Base-by-base conservation (phyloP, 305 asterid genomes). In the Fraxinus greggii region DNA sequence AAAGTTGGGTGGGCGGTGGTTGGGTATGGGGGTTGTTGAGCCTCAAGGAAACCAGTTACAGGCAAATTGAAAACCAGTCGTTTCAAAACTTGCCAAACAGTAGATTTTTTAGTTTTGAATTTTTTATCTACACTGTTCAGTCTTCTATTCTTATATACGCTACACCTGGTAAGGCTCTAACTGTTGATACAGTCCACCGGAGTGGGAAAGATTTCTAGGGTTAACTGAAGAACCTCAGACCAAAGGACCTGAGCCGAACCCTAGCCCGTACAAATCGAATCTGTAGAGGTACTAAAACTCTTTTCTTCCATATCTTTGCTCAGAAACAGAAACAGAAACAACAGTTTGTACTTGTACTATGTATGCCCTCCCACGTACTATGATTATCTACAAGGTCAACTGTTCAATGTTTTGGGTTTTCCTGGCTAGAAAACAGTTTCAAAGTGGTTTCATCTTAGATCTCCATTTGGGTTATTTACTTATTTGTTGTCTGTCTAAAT, bases 211-310 rank as follows among this genome's bases (percentile, higher is more conserved):
- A 67, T 32, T 26, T 32, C 15, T 32, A 67, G 33, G 13, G 24
- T 45, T 45, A 4, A 5, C 81, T 29, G 83, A 80, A 42, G 75
- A 54, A 48, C 78, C 74, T 73, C 75, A 73, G 48, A 31, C 32
- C 54, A 36, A 84, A 72, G 83, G 32, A 72, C 32, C 84, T 75
- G 77, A 83, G 63, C 84, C 51, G 29, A 84, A 83, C 82, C 84
- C 85, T 77, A 83, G 35, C 61, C 73, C 86, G 87, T 87, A 81
- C 88, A 12, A 48, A 77, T 80, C 69, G 35, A 45, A 45, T 45
- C 56, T 45, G 56, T 45, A 13, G 56, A 83, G 89, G 84, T 83
- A 76, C 83, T 42, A 0, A n/a, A 7, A 13, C 42, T 3, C 21
- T 26, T 5, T 80, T 23, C 24, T 45, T 72, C 78, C 35, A 24